Evolutionary conservation across 306 rosid species (phyloP).

Genomic region (Rubus idaeus): DNA sequence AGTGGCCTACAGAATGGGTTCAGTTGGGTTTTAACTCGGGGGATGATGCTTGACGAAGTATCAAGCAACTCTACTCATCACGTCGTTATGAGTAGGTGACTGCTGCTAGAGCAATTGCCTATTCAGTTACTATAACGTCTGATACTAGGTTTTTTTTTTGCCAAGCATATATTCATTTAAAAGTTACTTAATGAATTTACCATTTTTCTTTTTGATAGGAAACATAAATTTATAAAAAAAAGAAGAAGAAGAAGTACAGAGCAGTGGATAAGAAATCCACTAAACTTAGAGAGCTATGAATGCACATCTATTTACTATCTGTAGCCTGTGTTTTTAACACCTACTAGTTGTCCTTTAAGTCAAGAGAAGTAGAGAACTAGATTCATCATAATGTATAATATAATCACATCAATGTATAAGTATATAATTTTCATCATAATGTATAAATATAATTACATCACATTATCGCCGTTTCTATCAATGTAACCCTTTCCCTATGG

Average conservation of each 20-base stretch:
- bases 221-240: not conserved
- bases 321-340: not conserved
- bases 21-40: not conserved
- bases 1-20: not conserved
- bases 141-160: not conserved
- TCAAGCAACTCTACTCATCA: not conserved
- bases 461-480: not conserved
- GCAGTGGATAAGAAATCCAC: not conserved
- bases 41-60: not conserved
- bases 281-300: not conserved
- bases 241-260: not conserved
- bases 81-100: not conserved
- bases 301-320: not conserved
- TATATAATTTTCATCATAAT: not conserved
- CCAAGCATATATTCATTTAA: not conserved
- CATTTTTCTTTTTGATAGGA: not conserved
- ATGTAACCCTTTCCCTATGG: not conserved
- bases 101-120: not conserved
- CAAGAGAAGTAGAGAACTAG: not conserved
- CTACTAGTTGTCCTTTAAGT: not conserved
- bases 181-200: not conserved
- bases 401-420: not conserved
- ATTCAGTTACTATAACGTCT: slow-evolving; percentile 1
- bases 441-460: not conserved
- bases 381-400: not conserved